Base-by-base conservation (phyloP, 139 green algal genomes). In the Coelastrella sp. region DNA sequence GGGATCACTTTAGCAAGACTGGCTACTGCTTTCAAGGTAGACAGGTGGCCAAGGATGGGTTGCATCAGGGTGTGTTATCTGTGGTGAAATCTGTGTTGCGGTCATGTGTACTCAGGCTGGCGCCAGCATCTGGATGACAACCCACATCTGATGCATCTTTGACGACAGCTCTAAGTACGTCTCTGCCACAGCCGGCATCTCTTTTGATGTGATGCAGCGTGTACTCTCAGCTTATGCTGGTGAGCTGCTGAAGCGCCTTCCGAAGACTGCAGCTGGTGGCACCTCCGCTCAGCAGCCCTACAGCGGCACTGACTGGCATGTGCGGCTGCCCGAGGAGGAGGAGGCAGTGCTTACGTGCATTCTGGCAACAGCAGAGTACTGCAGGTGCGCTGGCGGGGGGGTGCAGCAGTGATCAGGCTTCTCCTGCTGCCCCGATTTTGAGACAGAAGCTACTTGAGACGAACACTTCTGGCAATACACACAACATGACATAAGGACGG, bases 321-420 rank as follows among this genome's bases (percentile, higher is more conserved):
- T 97, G 25, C 84, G 88, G 17, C 25, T 95, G 78, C 70, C 82
- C 0, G 87, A 93, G 27, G 90, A 94, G 49, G 93, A 96, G 19
- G 93, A 95, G 90, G 35, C 60, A 89, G 58, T 99, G 17, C 88
- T 98, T 0, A 97, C 94, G 88, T 94, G 94, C 78, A 97, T 99
- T 87, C 93, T 99, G 83, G 96, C 96, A 92, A 99, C 97, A 7
- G 95, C 96, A 0, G 97, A 99, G 89, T 99, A 99, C 92, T 99
- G 98, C 95, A 84, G 92, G 87, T 90, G 49, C 7, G 86, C 22
- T n/a, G 74, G 9, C 9, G 20, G 24, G 8, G 6, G 70, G 19
- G 19, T 78, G 70, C 20, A 24, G 70, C 8, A 12, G 20, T 8
- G 6, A 70, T 49, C 35, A 49, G 35, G 35, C 35, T 49, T 49